These are phyloP conservation scores for Aspergillus homomorphus DNA, from an alignment of 495 filamentous ascomycete species.

Conservation along the genomic window DNA sequence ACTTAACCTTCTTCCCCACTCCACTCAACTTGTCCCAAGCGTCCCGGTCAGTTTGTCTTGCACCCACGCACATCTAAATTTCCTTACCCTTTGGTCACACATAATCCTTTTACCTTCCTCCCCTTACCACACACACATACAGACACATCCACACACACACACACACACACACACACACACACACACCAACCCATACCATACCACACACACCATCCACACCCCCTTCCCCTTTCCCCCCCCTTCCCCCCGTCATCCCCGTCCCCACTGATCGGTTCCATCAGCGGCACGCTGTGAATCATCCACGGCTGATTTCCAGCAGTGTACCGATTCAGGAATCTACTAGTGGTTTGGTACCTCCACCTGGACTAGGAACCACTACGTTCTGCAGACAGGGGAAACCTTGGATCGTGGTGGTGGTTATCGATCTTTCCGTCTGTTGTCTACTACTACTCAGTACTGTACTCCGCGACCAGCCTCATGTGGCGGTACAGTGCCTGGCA, in stretches of 20 bases:
- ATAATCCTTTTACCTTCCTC: background rate
- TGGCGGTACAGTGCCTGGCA: conserved; percentile 18
- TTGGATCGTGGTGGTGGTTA: conserved; percentile 8
- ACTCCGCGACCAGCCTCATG: conserved; percentile 25
- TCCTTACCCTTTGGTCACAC: background rate
- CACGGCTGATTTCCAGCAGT: conserved; percentile 9
- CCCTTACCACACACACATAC: conserved; percentile 18
- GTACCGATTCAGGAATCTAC: background rate
- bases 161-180: background rate
- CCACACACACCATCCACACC: conserved; percentile 14
- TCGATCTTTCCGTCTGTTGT: conserved; percentile 9
- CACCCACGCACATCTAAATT: conserved; percentile 5
- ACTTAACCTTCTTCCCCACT: conserved; percentile 19
- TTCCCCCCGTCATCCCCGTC: conserved; percentile 19
- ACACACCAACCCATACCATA: conserved; percentile 15
- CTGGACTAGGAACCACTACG: conserved; percentile 14
- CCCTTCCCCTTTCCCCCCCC: background rate
- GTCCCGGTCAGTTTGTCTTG: conserved; percentile 11
- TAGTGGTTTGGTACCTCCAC: background rate
- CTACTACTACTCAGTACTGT: too few species aligned
- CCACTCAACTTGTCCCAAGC: conserved; percentile 15
- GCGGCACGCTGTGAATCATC: conserved; percentile 24
- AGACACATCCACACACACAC: too few species aligned
- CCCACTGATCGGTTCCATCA: conserved; percentile 29
- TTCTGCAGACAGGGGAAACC: conserved; percentile 22